phyloP scores from a whole-genome alignment of 2,329 filamentous ascomycete genomes.

The Epichloe uncinata region DNA sequence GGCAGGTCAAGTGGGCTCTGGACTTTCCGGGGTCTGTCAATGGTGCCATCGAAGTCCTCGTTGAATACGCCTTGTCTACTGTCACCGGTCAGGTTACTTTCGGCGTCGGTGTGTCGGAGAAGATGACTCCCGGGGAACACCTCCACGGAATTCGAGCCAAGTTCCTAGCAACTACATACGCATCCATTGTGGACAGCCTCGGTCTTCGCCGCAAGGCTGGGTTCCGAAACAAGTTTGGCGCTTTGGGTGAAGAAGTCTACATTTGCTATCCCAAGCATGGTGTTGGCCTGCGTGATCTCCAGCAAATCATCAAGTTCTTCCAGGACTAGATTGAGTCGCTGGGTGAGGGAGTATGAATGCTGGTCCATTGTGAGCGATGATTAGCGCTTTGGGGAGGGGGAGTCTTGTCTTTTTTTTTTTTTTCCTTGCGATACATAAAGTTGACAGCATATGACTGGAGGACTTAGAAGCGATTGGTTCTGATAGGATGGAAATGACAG shows the following conservation, averaged over 20 bases:
- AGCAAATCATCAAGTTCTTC: slow-evolving; percentile 84
- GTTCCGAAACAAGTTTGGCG: slow-evolving; percentile 84
- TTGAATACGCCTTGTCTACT: slow-evolving; percentile 51
- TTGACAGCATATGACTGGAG: background rate
- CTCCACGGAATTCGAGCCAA: slow-evolving; percentile 68
- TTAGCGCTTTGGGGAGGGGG: too few species aligned
- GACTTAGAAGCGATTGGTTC: background rate
- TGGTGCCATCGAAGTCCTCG: slow-evolving; percentile 74
- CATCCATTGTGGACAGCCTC: slow-evolving; percentile 68
- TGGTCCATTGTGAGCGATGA: too few species aligned
- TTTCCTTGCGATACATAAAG: background rate
- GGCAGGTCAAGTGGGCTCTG: slow-evolving; percentile 93
- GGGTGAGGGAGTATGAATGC: too few species aligned
- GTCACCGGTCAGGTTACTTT: slow-evolving; percentile 59
- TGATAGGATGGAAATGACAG: too few species aligned
- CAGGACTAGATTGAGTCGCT: slow-evolving; percentile 42
- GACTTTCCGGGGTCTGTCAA: slow-evolving; percentile 82
- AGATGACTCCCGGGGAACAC: slow-evolving; percentile 72
- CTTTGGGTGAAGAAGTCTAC: slow-evolving; percentile 70
- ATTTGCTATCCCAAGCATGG: slow-evolving; percentile 84
- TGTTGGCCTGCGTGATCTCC: slow-evolving; percentile 65
- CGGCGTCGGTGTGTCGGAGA: slow-evolving; percentile 65
- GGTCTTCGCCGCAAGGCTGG: slow-evolving; percentile 74
- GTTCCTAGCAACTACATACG: slow-evolving; percentile 72
- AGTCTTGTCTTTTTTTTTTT: background rate